Conservation (phyloP, 140 eudicot genomes). For the Anethum foeniculum region DNA sequence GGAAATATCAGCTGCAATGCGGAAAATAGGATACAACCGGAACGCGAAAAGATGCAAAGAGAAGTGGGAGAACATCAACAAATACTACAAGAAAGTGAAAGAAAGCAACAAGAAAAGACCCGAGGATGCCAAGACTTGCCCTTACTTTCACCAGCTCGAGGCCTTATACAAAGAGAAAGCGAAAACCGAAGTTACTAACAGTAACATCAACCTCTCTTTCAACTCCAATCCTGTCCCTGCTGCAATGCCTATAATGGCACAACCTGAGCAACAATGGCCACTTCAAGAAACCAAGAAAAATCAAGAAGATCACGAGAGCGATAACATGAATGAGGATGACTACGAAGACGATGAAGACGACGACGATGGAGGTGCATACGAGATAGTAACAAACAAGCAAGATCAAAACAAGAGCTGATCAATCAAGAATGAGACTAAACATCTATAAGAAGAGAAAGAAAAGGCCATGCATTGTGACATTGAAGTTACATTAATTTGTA, state of each 20-base stretch:
- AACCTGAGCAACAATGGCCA: slow-evolving; percentile 52
- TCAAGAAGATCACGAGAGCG: slow-evolving; percentile 1
- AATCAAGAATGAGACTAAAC: neutral
- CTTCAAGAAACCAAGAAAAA: neutral
- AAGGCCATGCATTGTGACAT: slow-evolving; percentile 1
- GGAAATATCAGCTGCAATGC: slow-evolving; percentile 47
- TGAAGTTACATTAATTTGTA: neutral
- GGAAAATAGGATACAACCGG: slow-evolving; percentile 39
- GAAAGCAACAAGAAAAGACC: slow-evolving; percentile 53
- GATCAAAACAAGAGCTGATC: neutral
- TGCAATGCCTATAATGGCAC: slow-evolving; percentile 31
- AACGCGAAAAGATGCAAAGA: slow-evolving; percentile 60
- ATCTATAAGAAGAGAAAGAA: neutral
- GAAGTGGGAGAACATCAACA: slow-evolving; percentile 73
- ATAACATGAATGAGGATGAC: slow-evolving; percentile 14
- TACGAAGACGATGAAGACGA: slow-evolving; percentile 37
- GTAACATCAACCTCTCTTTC: neutral
- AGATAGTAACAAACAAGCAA: slow-evolving; percentile 37
- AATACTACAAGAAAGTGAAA: slow-evolving; percentile 53
- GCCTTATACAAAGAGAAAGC: slow-evolving; percentile 36
- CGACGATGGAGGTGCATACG: slow-evolving; percentile 30
- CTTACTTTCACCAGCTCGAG: slow-evolving; percentile 49
- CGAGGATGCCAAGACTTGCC: slow-evolving; percentile 55
- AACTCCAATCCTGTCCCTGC: slow-evolving; percentile 4
- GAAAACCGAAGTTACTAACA: neutral